These are phyloP conservation scores for Phytophthora syringae DNA, from an alignment of 352 stramenopile species.

Conservation along the genomic window DNA sequence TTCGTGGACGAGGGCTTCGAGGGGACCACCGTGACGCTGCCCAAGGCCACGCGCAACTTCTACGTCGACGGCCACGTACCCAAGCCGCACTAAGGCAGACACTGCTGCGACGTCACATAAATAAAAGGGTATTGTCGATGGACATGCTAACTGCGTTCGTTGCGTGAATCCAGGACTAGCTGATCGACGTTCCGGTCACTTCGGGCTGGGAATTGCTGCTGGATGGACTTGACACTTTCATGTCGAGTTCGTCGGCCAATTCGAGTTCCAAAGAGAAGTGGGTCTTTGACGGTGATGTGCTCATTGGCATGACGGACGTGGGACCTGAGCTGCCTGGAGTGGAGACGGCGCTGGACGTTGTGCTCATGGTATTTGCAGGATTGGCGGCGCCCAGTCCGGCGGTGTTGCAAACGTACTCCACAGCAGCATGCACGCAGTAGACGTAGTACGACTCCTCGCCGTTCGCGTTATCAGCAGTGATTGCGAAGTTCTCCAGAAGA, in stretches of 20 bases:
- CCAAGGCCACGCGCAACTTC: conserved; percentile 97
- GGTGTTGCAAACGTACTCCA: conserved; percentile 88
- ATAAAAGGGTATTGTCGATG: conserved; percentile 40
- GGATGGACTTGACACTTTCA: conserved; percentile 10
- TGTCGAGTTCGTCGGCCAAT: conserved; percentile 17
- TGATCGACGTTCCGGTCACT: neutral
- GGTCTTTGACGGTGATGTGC: conserved; percentile 19
- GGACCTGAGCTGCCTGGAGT: conserved; percentile 26
- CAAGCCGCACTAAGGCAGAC: conserved; percentile 91
- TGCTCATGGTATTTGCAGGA: conserved; percentile 10
- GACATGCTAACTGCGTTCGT: conserved; percentile 19
- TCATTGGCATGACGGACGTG: conserved; percentile 30
- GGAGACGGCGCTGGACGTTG: conserved; percentile 28
- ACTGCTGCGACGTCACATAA: conserved; percentile 29
- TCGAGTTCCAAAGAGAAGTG: conserved; percentile 24
- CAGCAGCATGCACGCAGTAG: conserved; percentile 85
- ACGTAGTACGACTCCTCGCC: conserved; percentile 91
- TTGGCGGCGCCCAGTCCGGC: conserved; percentile 35
- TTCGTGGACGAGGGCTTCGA: conserved; percentile 93
- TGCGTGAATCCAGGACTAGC: neutral
- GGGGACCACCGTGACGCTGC: conserved; percentile 91
- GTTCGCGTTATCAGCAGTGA: conserved; percentile 78
- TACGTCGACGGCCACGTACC: conserved; percentile 99
- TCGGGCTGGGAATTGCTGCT: conserved; percentile 9
- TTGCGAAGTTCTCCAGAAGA: conserved; percentile 85